Evolutionary conservation across 495 filamentous ascomycete species (phyloP), one percentile per base, ranked within the genome.

Genomic region (Hypoxylon lienhwacheense): DNA sequence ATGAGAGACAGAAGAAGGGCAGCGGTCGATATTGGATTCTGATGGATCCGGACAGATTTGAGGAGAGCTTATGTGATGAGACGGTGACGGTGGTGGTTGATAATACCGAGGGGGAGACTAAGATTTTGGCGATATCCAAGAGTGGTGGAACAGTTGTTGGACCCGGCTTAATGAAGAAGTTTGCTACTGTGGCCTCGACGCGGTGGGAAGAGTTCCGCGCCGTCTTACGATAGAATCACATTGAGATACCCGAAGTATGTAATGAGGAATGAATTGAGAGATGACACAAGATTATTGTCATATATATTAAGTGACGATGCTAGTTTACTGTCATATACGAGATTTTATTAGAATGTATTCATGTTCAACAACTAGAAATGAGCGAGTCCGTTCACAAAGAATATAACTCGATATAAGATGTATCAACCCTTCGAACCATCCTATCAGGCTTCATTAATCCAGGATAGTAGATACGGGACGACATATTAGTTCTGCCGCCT

Each of bases 391-490:
- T n/a, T n/a, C n/a, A n/a, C n/a, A n/a, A 35, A 42, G 19, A 19
- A 26, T 29, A 44, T 20, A 25, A 17, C 24, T 41, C 15, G 15
- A 29, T 39, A 21, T 40, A 28, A 63, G 53, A 76, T 77, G 74
- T 78, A 69, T 75, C 75, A 58, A 71, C 65, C 69, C 66, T 77
- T 77, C 88, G 88, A 92, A 83, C 88, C 82, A 82, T 87, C 81
- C 81, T 79, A 80, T 90, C 88, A 91, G 68, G 75, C 55, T 70
- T 77, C 64, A 14, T 35, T 74, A 80, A 84, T 87, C 88, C 79
- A 89, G 84, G 89, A 89, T 85, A 91, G 90, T 81, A 95, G 90
- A 95, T 95, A 95, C 89, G 85, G 88, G 86, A 84, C 81, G 86
- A 83, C 65, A 65, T 64, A 62, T 85, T 73, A 59, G 70, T n/a